These are phyloP conservation scores for Cladosporium sp. DNA, from an alignment of 2,329 filamentous ascomycete species.

Conservation along the genomic window DNA sequence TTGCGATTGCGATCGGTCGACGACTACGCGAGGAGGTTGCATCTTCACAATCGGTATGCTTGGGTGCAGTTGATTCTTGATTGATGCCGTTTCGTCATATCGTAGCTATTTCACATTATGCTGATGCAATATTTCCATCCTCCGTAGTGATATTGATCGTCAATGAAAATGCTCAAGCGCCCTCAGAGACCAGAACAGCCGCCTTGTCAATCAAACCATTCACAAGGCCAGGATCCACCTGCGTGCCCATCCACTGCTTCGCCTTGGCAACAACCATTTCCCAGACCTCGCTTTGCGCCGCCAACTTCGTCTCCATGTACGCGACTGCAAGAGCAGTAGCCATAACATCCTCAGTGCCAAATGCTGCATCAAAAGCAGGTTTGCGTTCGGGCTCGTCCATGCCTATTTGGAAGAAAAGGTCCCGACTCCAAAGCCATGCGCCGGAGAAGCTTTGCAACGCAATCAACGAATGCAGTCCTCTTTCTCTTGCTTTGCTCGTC, in stretches of 20 bases:
- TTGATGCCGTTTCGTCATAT: too few species aligned
- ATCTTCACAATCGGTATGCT: too few species aligned
- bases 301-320: slow-evolving; percentile 47
- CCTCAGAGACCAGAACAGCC: too few species aligned
- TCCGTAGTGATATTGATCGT: too few species aligned
- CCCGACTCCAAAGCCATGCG: slow-evolving; percentile 42
- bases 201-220: not conserved
- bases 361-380: not conserved
- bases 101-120: too few species aligned
- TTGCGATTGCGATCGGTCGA: too few species aligned
- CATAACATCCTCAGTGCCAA: slow-evolving; percentile 18
- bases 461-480: not conserved
- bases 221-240: not conserved
- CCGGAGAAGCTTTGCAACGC: slow-evolving; percentile 47
- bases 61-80: too few species aligned
- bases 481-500: too few species aligned
- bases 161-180: too few species aligned
- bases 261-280: slow-evolving; percentile 62
- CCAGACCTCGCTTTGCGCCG: slow-evolving; percentile 53
- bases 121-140: too few species aligned
- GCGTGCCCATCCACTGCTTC: slow-evolving; percentile 24
- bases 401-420: slow-evolving; percentile 23
- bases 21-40: too few species aligned
- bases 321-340: slow-evolving; percentile 44
- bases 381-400: not conserved